Percentiles rank a stretch among this genome's conserved stretches.
Conservation (phyloP, 371 early-diverging fungal genomes). For the Blakeslea trispora region DNA sequence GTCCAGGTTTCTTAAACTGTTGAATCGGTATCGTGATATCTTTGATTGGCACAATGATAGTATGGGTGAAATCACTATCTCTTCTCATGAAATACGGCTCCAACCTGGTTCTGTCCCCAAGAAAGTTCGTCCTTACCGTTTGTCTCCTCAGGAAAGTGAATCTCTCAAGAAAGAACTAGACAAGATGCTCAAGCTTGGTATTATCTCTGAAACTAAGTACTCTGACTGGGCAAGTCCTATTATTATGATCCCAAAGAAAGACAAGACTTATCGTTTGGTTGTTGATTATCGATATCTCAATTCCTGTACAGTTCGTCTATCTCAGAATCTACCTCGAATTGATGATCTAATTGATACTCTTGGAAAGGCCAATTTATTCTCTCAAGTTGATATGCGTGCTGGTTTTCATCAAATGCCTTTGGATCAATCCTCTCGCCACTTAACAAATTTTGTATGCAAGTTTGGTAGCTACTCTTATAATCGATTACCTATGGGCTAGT, state of each 20-base stretch:
- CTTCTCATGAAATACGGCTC: conserved; percentile 1
- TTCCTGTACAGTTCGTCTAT: conserved; percentile 11
- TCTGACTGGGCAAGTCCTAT: conserved; percentile 2
- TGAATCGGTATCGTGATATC: not conserved
- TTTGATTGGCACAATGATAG: conserved; percentile 14
- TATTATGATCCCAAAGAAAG: conserved; percentile 2
- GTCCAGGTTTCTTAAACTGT: not conserved
- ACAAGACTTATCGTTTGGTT: not conserved
- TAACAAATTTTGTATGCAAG: conserved; percentile 52
- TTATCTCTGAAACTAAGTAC: conserved; percentile 10
- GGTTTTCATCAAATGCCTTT: conserved; percentile 45
- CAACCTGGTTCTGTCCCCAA: conserved; percentile 3
- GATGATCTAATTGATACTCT: conserved; percentile 38
- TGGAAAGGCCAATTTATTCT: not conserved
- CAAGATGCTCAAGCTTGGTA: conserved; percentile 9
- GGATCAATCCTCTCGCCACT: conserved; percentile 16
- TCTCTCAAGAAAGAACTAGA: conserved; percentile 6
- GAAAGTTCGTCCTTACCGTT: not conserved
- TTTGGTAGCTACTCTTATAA: conserved; percentile 31
- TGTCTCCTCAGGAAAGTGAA: not conserved
- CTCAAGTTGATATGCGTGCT: conserved; percentile 12
- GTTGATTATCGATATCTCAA: not conserved
- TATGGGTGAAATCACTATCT: not conserved
- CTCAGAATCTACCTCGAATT: conserved; percentile 26
- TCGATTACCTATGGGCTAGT: conserved; percentile 38